Evolutionary conservation across 345 rosid genomes (phyloP).

Genomic region (Hibiscus tridactylites): DNA sequence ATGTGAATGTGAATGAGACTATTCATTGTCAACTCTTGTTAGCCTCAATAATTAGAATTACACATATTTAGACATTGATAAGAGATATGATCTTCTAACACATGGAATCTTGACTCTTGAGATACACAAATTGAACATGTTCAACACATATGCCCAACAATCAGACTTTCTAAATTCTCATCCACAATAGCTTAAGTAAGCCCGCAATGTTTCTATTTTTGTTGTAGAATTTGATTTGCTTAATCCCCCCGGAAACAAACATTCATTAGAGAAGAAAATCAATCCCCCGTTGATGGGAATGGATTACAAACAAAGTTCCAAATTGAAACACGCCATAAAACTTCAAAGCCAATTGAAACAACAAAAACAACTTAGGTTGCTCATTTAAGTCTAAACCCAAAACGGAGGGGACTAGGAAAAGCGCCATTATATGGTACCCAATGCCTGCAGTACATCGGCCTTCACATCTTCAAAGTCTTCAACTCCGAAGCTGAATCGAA

Average conservation of each 20-base stretch:
- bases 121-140: too few species aligned
- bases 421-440: constrained; percentile 42
- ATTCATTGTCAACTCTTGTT: too few species aligned
- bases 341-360: constrained; percentile 13
- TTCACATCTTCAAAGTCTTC: constrained; percentile 89
- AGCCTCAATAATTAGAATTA: too few species aligned
- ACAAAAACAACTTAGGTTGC: not conserved
- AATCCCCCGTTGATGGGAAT: not conserved
- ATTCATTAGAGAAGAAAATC: not conserved
- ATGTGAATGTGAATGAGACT: too few species aligned
- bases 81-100: too few species aligned
- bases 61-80: too few species aligned
- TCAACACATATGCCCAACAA: too few species aligned
- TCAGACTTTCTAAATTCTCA: not conserved
- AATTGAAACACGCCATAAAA: not conserved
- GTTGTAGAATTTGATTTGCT: not conserved
- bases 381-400: not conserved
- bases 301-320: not conserved
- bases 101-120: too few species aligned
- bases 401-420: not conserved
- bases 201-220: not conserved
- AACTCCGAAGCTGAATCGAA: constrained; percentile 93
- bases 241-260: not conserved
- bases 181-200: not conserved
- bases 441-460: constrained; percentile 88